Base-by-base conservation (phyloP, 257 asterid genomes). In the Coffea eugenioides region DNA sequence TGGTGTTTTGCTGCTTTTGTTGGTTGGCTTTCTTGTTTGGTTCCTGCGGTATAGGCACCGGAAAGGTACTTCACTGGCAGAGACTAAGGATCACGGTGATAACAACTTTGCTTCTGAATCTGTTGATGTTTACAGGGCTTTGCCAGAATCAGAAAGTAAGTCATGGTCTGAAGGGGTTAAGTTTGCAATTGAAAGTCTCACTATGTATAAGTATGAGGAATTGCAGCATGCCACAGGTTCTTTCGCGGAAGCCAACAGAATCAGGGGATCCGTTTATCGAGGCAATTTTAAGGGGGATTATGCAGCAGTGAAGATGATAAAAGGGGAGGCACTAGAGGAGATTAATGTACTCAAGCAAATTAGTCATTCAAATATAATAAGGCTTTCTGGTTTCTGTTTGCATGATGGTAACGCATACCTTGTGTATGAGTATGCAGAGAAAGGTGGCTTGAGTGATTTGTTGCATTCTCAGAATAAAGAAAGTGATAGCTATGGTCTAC, bases 341-440 rank as follows among this genome's bases (percentile, higher is more conserved):
- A 88, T 91, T 16, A 82, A 79, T 21, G 87, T 83, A 1, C 87
- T 90, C 10, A 64, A 92, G 66, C 88, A 86, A 83, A 86, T 91
- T 43, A 90, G 85, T 23, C 93, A 91, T 80, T 89, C 86, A 73
- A 88, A 80, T 77, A 85, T 91, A 9, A 43, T 88, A 45, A 80
- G 92, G 75, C 93, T 91, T 20, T 91, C 92, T 0, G 94, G 93
- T 10, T 87, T 79, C 74, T 91, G 97, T 75, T 48, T 88, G 68
- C 90, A 88, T 74, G 79, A 89, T 23, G 97, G 91, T 45, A 76
- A 83, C 76, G 89, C 92, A 48, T 91, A 89, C 69, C 92, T 90
- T 18, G 90, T 91, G 16, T 91, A 87, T 14, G 94, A 91, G 80
- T 91, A 87, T 43, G 93, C 88, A 4, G 87, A 86, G 75, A 82